These are phyloP conservation scores for Calonectria hongkongensis DNA, from an alignment of 2,329 filamentous ascomycete species.

Conservation along the genomic window DNA sequence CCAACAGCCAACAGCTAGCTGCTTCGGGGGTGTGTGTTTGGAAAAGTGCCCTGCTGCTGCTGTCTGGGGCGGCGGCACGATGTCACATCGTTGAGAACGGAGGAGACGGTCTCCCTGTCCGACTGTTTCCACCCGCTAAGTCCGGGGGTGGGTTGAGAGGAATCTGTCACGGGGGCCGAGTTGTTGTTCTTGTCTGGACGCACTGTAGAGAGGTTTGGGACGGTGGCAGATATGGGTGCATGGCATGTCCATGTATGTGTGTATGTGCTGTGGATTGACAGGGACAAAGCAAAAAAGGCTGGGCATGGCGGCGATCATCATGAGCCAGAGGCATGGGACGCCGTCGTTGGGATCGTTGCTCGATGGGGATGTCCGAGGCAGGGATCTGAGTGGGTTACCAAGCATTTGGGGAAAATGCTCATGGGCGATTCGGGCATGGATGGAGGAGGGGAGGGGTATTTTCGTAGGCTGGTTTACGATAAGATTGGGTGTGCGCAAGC, in stretches of 20 bases:
- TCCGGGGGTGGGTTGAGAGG: neutral
- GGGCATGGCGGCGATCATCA: slow-evolving; percentile 3
- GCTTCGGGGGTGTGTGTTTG: neutral
- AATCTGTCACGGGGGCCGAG: neutral
- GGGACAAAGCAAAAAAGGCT: slow-evolving; percentile 11
- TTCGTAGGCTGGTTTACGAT: neutral
- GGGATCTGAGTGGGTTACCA: slow-evolving; percentile 38
- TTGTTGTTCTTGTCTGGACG: neutral
- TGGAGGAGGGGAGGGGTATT: slow-evolving; percentile 12
- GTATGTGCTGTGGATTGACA: slow-evolving; percentile 5
- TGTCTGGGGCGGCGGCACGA: slow-evolving; percentile 9
- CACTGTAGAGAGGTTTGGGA: too few relatives aligned
- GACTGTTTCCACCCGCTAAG: neutral
- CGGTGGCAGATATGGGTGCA: neutral
- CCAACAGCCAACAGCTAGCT: neutral
- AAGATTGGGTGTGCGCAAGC: neutral
- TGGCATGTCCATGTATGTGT: neutral
- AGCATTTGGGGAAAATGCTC: slow-evolving; percentile 31
- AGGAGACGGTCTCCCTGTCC: slow-evolving; percentile 20
- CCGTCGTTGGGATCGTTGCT: slow-evolving; percentile 22
- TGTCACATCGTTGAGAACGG: slow-evolving; percentile 26
- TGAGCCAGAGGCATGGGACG: slow-evolving; percentile 16
- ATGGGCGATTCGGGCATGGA: slow-evolving; percentile 18
- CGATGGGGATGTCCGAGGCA: slow-evolving; percentile 29
- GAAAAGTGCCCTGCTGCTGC: neutral